Conservation (phyloP, 1,139 yeast species). For the Yamadazyma sp. region DNA sequence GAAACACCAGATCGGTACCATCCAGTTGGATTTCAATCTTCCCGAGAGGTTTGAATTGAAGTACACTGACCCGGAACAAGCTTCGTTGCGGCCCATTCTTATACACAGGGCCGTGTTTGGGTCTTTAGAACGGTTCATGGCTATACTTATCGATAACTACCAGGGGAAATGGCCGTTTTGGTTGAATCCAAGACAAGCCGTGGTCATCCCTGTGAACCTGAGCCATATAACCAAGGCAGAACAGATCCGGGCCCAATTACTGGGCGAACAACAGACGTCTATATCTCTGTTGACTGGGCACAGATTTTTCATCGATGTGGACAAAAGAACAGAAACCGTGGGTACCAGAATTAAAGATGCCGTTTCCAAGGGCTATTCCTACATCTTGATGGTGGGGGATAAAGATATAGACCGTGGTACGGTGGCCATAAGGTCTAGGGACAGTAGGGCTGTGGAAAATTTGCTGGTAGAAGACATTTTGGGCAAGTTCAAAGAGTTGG, state of each 20-base stretch:
- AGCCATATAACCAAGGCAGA: conserved; percentile 57
- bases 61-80: conserved; percentile 53
- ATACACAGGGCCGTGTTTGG: conserved; percentile 96
- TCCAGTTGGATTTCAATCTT: conserved; percentile 92
- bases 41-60: conserved; percentile 81
- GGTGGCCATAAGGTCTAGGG: conserved; percentile 66
- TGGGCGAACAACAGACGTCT: conserved; percentile 44
- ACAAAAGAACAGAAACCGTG: conserved; percentile 71
- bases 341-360: conserved; percentile 83
- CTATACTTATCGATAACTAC: conserved; percentile 86
- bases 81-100: conserved; percentile 71
- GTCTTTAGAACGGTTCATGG: conserved; percentile 88
- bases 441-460: conserved; percentile 47
- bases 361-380: conserved; percentile 72
- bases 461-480: conserved; percentile 49
- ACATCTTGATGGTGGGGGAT: conserved; percentile 82
- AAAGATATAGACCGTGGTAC: conserved; percentile 65
- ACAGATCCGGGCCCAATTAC: conserved; percentile 43
- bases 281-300: conserved; percentile 58
- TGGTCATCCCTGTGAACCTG: conserved; percentile 76
- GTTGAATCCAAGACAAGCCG: conserved; percentile 93
- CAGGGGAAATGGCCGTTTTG: conserved; percentile 98
- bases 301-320: conserved; percentile 75
- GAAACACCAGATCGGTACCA: conserved; percentile 92
- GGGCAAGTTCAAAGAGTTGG: conserved; percentile 49